These are phyloP conservation scores for Licmophora abbreviata DNA, from an alignment of 108 stramenopile genomes.

Conservation along the genomic window DNA sequence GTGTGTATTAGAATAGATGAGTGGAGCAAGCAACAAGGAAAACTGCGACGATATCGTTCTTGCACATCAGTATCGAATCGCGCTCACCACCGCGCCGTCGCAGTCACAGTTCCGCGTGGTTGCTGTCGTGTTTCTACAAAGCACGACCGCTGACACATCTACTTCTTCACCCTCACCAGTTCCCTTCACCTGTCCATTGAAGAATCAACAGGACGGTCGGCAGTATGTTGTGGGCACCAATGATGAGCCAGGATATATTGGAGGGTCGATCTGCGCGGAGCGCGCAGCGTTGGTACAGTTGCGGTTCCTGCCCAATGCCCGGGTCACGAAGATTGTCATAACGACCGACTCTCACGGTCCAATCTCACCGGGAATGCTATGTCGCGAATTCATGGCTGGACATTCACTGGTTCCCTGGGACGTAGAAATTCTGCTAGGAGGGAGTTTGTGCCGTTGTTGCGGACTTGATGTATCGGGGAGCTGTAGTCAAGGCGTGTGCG, in stretches of 20 bases:
- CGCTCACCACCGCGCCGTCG: conserved; percentile 38
- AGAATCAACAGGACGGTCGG: conserved; percentile 16
- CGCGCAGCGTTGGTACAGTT: conserved; percentile 74
- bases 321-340: conserved; percentile 31
- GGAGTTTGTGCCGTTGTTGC: conserved; percentile 2
- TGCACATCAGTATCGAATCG: conserved; percentile 52
- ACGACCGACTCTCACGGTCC: conserved; percentile 61
- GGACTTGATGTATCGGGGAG: background rate
- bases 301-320: conserved; percentile 42
- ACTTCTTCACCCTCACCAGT: background rate
- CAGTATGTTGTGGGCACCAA: conserved; percentile 74
- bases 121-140: conserved; percentile 51
- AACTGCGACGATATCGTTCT: conserved; percentile 53
- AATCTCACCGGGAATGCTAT: conserved; percentile 73
- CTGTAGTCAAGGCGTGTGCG: no score
- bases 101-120: conserved; percentile 82
- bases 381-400: conserved; percentile 81
- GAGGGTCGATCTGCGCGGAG: conserved; percentile 86
- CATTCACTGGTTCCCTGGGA: conserved; percentile 39
- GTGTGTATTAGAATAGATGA: no score
- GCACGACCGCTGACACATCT: background rate
- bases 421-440: conserved; percentile 38
- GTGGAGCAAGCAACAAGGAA: no score
- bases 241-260: conserved; percentile 69
- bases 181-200: conserved; percentile 12